These are phyloP conservation scores for Aquilaria agallochum DNA, from an alignment of 441 rosid genomes.

Conservation along the genomic window DNA sequence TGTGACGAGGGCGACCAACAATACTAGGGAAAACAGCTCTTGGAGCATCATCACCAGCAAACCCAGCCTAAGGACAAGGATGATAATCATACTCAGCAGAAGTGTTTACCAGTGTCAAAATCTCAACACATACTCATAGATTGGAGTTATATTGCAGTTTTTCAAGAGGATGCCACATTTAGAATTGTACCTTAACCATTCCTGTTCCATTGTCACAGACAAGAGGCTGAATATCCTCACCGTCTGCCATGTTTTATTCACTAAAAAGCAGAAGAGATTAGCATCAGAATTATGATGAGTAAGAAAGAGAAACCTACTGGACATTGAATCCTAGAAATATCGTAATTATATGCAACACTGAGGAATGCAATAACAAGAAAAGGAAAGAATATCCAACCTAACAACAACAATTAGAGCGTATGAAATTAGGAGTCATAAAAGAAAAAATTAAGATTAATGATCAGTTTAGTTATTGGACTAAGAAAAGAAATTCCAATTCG, in stretches of 20 bases:
- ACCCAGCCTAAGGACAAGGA: conserved; percentile 23
- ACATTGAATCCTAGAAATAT: not conserved
- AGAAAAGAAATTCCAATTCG: too few relatives aligned
- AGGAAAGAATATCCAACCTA: not conserved
- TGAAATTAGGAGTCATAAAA: not conserved
- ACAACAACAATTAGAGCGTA: not conserved
- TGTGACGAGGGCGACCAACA: conserved; percentile 34
- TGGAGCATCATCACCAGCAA: conserved; percentile 37
- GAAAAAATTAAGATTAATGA: not conserved
- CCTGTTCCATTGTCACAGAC: conserved; percentile 36
- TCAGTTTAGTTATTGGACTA: too few relatives aligned
- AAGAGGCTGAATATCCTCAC: conserved; percentile 30
- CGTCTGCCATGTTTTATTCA: conserved; percentile 26
- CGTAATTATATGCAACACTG: not conserved
- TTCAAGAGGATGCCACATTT: not conserved
- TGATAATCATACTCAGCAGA: not conserved
- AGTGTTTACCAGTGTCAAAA: not conserved
- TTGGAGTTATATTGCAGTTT: not conserved
- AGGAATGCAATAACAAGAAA: not conserved
- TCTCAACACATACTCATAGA: not conserved
- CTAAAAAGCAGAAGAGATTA: conserved; percentile 6
- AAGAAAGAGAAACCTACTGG: not conserved
- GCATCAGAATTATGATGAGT: conserved; percentile 2
- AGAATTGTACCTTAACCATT: conserved; percentile 25
- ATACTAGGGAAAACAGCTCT: conserved; percentile 39